Conservation (phyloP, 1,139 yeast species). For the Yamadazyma buinensis region DNA sequence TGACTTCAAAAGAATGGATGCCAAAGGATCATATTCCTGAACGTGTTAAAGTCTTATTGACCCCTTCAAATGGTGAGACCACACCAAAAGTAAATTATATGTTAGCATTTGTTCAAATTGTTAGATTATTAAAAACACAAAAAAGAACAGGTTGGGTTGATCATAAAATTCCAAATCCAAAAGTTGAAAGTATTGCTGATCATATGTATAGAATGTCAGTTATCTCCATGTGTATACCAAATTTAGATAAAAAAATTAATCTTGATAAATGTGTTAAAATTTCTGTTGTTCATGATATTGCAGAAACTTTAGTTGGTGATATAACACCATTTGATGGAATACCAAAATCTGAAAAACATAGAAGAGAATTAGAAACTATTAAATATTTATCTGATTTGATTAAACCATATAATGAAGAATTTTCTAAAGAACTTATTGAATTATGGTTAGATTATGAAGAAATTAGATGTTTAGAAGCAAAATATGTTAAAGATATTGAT, state of each 20-base stretch:
- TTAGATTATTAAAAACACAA: slow-evolving; percentile 72
- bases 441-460: slow-evolving; percentile 92
- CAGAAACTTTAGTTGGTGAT: slow-evolving; percentile 92
- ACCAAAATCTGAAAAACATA: slow-evolving; percentile 67
- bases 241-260: slow-evolving; percentile 21
- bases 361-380: slow-evolving; percentile 76
- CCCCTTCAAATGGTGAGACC: slow-evolving; percentile 18
- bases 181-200: slow-evolving; percentile 77
- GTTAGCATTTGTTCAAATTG: slow-evolving; percentile 71
- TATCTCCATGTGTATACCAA: slow-evolving; percentile 69
- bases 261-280: slow-evolving; percentile 71
- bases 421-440: slow-evolving; percentile 64
- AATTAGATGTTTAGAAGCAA: slow-evolving; percentile 75
- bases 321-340: slow-evolving; percentile 83
- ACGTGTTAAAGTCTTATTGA: slow-evolving; percentile 41
- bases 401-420: slow-evolving; percentile 57
- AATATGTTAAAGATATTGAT: slow-evolving; percentile 90
- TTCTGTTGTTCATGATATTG: slow-evolving; percentile 89
- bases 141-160: slow-evolving; percentile 95
- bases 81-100: slow-evolving; percentile 41
- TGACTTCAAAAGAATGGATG: slow-evolving; percentile 38
- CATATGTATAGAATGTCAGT: slow-evolving; percentile 97
- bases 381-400: slow-evolving; percentile 60
- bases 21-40: slow-evolving; percentile 59
- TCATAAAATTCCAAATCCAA: slow-evolving; percentile 49